Evolutionary conservation across 495 filamentous ascomycete genomes (phyloP).

Genomic region (Schizothecium vesticola): DNA sequence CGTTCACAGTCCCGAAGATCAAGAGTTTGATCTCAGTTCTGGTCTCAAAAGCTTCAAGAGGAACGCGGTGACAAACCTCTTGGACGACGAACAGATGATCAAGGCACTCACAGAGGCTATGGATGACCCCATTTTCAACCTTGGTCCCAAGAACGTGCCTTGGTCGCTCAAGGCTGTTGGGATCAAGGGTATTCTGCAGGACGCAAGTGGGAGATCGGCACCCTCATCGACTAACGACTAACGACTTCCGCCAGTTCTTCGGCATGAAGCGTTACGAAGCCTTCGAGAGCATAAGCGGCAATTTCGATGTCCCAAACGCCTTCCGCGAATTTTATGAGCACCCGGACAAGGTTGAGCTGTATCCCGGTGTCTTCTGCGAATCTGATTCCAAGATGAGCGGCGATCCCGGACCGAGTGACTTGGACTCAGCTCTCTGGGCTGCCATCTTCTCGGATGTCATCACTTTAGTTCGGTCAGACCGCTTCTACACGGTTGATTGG

Average conservation of each 20-base stretch:
- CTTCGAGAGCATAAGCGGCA: constrained; percentile 71
- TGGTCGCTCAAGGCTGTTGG: constrained; percentile 63
- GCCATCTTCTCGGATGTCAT: constrained; percentile 77
- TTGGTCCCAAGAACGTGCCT: constrained; percentile 66
- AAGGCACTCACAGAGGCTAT: constrained; percentile 55
- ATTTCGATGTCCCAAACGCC: constrained; percentile 59
- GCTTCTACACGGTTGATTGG: constrained; percentile 69
- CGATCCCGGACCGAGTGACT: constrained; percentile 32
- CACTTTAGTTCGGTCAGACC: constrained; percentile 69
- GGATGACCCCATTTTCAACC: constrained; percentile 47
- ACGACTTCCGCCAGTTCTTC: constrained; percentile 77
- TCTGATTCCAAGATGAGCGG: constrained; percentile 2
- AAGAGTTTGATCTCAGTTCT: constrained; percentile 56
- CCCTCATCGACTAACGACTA: too few species aligned
- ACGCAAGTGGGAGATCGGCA: constrained; percentile 68
- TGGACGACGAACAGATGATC: constrained; percentile 56
- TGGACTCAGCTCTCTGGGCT: constrained; percentile 64
- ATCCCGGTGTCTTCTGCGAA: constrained; percentile 61
- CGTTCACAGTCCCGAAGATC: constrained; percentile 51
- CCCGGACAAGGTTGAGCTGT: constrained; percentile 54
- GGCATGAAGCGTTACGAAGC: constrained; percentile 58
- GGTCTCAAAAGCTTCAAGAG: constrained; percentile 51
- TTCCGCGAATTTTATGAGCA: constrained; percentile 69
- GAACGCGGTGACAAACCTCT: constrained; percentile 45
- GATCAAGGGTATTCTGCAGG: constrained; percentile 72